Evolutionary conservation across 176 grass and related monocot species (phyloP), one percentile per base, ranked within the genome.

Genomic region (Musa beccarii): DNA sequence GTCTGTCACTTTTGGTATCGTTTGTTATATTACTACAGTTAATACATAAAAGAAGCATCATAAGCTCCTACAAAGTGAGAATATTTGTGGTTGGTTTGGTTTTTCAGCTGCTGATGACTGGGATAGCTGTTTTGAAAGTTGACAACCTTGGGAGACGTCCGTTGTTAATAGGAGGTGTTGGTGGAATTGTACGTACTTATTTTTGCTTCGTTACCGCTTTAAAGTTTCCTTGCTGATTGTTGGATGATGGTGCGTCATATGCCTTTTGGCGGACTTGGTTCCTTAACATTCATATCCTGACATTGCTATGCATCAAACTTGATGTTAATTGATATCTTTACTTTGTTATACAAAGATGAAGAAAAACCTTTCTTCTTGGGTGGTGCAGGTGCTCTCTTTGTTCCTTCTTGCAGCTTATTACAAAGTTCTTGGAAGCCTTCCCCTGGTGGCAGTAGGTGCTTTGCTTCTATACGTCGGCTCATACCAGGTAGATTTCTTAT

Each of bases 391-490:
- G 69, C 17, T 99, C 25, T 91, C 95, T 55, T 84, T 99, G 65
- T 86, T 94, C 83, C 86, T 99, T 59, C 80, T 94, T 81, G 85
- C 95, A 78, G 86, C 90, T 84, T 99, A 99, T 79, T 99, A 99
- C 88, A 94, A 94, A 79, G 49, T 91, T 84, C 86, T 93, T 51
- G 81, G 67, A 51, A 57, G 76, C 66, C 87, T 84, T 76, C 90
- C 95, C 51, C 85, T 84, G 59, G 82, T 98, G 71, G 95, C 88
- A 86, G 88, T 93, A 8, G 90, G 84, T 68, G 95, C 95, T 79
- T 84, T 98, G 73, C 88, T 98, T 83, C 90, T 98, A 1, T 98
- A 98, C 76, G 95, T 93, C 21, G 83, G 95, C 25, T 87, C 82
- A 51, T 98, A 93, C 78, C 95, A 98, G 90, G 95, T 93, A 78